Evolutionary conservation across 306 rosid species (phyloP), one percentile per base, ranked within the genome.

Genomic region (Pyrus pyrifolia): DNA sequence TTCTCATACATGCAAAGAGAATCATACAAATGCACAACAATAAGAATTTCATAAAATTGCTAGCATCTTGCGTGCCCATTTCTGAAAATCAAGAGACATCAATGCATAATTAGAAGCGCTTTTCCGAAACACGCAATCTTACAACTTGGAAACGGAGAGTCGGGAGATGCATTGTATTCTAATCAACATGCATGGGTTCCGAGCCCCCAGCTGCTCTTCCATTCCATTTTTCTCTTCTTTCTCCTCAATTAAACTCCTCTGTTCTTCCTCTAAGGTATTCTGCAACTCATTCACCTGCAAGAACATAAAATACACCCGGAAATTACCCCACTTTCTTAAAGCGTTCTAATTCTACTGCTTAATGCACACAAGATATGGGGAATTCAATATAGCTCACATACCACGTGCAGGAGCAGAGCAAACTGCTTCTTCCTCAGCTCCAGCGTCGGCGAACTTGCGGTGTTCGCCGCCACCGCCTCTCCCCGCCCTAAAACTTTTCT

Each of bases 281-380:
- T 93, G 98, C 87, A 93, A 87, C 87, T 91, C 98, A 78, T 93
- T 96, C 84, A 93, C 98, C 98, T 89, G 85, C 38, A 82, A n/a
- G 25, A 76, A 73, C 65, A 57, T 46, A 68, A 64, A 72, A 35
- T 38, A 66, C 70, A 44, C 46, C 46, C 4, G 14, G 3, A 44
- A 44, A 11, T 44, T 44, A 44, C 46, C 2, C 14, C 0, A 11
- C 46, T 44, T 11, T 44, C 46, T 58, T 10, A 0, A 12, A 40
- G 23, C 10, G 67, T 29, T 29, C 9, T 18, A 52, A 30, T 30
- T 30, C 31, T 30, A 30, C 30, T 11, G 4, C 46, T 21, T 33
- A 35, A 18, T 3, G 7, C 18, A 5, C 3, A 3, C 60, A 55
- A 21, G 31, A 35, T 42, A 71, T 2, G 2, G 6, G 12, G 53